Conservation (phyloP, 805 yeast species). For the Wickerhamiella siamensis region DNA sequence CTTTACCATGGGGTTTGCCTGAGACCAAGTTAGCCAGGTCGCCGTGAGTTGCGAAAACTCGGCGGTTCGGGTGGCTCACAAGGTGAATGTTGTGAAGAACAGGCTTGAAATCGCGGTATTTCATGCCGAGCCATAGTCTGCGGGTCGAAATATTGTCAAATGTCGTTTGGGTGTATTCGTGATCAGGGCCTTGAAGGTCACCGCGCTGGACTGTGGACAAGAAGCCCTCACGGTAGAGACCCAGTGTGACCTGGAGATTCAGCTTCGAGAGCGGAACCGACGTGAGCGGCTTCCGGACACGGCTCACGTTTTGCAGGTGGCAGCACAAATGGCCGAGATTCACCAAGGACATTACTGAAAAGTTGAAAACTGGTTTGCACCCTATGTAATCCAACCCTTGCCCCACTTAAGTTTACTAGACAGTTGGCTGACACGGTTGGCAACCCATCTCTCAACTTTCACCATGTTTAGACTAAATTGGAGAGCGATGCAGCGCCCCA, state of each 20-base stretch:
- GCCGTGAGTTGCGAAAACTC: slow-evolving; percentile 43
- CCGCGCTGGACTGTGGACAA: slow-evolving; percentile 76
- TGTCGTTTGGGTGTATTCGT: slow-evolving; percentile 43
- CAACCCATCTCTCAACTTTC: no score
- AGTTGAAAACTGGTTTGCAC: no score
- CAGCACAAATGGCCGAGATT: slow-evolving; percentile 74
- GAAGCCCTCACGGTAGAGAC: slow-evolving; percentile 83
- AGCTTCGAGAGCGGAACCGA: slow-evolving; percentile 70
- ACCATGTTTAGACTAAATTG: no score
- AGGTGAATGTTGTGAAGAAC: slow-evolving; percentile 59
- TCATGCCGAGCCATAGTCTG: slow-evolving; percentile 81
- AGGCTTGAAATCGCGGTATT: slow-evolving; percentile 67
- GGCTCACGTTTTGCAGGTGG: slow-evolving; percentile 75
- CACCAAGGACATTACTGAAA: slow-evolving; percentile 78
- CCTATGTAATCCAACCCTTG: no score
- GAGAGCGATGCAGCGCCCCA: no score
- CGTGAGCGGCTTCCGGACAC: slow-evolving; percentile 59
- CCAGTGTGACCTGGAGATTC: slow-evolving; percentile 71
- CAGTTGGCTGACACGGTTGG: no score
- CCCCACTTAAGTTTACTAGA: no score
- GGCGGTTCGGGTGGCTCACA: slow-evolving; percentile 74
- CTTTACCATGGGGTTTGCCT: slow-evolving; percentile 60
- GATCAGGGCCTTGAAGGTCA: slow-evolving; percentile 70
- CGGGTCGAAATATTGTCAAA: slow-evolving; percentile 77
- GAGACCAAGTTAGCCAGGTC: slow-evolving; percentile 62